Evolutionary conservation across 2,329 filamentous ascomycete genomes (phyloP).

Genomic region (Colletotrichum aenigma): DNA sequence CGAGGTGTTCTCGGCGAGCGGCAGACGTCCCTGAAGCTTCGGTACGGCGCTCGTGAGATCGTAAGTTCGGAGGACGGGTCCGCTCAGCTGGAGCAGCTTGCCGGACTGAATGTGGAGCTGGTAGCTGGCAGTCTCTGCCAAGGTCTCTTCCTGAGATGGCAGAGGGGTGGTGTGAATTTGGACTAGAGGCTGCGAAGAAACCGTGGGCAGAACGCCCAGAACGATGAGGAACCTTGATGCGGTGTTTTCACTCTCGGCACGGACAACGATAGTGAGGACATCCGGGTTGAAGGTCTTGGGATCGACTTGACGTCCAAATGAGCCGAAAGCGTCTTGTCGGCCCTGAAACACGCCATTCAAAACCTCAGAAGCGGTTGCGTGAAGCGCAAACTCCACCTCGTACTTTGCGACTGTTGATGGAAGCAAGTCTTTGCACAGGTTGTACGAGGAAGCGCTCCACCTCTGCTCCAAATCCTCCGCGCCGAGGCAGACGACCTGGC

Average conservation of each 20-base stretch:
- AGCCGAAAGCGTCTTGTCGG: slow-evolving; percentile 54
- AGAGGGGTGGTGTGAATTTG: slow-evolving; percentile 45
- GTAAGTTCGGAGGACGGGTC: slow-evolving; percentile 62
- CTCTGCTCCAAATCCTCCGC: slow-evolving; percentile 55
- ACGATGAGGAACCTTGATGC: slow-evolving; percentile 35
- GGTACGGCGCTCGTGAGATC: slow-evolving; percentile 68
- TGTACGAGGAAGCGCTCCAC: slow-evolving; percentile 50
- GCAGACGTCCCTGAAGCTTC: slow-evolving; percentile 59
- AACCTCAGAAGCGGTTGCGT: slow-evolving; percentile 51
- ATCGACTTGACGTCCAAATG: slow-evolving; percentile 53
- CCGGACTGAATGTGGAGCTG: slow-evolving; percentile 68
- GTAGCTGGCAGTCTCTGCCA: slow-evolving; percentile 38
- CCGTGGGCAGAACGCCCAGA: slow-evolving; percentile 30
- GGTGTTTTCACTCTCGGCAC: slow-evolving; percentile 24
- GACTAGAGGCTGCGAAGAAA: slow-evolving; percentile 29
- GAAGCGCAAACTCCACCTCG: slow-evolving; percentile 54
- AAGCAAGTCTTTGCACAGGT: slow-evolving; percentile 44
- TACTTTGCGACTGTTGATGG: slow-evolving; percentile 37
- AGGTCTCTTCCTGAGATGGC: slow-evolving; percentile 24
- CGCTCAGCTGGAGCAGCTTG: slow-evolving; percentile 63
- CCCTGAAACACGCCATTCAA: slow-evolving; percentile 60
- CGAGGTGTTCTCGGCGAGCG: slow-evolving; percentile 57
- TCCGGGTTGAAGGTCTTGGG: slow-evolving; percentile 52
- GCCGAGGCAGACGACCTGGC: slow-evolving; percentile 65
- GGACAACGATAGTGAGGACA: slow-evolving; percentile 57